Conservation (phyloP, 495 filamentous ascomycete species). For the Hypoxylon subgilvum region DNA sequence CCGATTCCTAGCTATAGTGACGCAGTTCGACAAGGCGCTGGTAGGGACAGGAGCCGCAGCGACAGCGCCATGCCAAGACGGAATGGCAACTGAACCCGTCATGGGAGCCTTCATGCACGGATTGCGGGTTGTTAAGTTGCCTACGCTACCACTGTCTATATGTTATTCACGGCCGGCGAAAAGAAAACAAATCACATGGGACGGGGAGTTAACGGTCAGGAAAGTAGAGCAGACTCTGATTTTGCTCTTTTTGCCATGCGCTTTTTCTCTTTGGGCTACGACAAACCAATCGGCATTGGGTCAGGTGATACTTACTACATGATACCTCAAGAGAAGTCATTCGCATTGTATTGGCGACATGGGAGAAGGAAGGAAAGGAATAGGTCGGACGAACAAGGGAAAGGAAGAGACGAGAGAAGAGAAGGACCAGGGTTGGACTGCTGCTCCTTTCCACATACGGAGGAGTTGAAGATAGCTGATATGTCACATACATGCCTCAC, state of each 20-base stretch:
- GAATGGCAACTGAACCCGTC: constrained; percentile 14
- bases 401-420: constrained; percentile 4
- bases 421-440: constrained; percentile 18
- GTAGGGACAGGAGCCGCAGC: constrained; percentile 52
- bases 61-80: constrained; percentile 44
- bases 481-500: constrained; percentile 23
- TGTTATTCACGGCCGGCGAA: constrained; percentile 20
- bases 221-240: constrained; percentile 14
- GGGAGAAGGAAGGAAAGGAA: not conserved
- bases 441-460: constrained; percentile 7
- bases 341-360: constrained; percentile 27
- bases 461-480: constrained; percentile 20
- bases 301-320: constrained; percentile 33
- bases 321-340: constrained; percentile 33
- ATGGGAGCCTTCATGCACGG: not conserved
- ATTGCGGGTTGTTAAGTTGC: not conserved
- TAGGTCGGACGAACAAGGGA: not conserved
- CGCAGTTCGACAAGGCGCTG: constrained; percentile 60
- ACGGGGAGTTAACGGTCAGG: constrained; percentile 35
- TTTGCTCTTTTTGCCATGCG: constrained; percentile 1
- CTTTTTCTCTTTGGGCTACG: constrained; percentile 23
- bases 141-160: constrained; percentile 27
- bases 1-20: constrained; percentile 73
- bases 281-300: constrained; percentile 36
- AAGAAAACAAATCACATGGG: constrained; percentile 24